Conservation (phyloP, 2,329 filamentous ascomycete genomes). For the Pyrenochaeta sp. region DNA sequence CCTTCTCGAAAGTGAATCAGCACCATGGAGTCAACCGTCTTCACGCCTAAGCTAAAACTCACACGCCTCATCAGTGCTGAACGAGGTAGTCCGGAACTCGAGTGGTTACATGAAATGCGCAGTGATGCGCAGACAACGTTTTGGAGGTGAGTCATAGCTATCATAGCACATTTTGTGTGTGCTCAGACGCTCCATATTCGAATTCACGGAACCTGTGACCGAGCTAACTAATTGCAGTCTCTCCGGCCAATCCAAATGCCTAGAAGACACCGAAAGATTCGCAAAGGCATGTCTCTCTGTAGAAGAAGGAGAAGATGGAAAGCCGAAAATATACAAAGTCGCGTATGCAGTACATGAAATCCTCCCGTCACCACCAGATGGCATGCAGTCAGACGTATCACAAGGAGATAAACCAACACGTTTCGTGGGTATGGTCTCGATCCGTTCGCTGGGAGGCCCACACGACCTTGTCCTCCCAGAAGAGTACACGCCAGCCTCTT, state of each 20-base stretch:
- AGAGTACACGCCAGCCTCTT: slow-evolving; percentile 17
- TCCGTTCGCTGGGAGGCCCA: slow-evolving; percentile 24
- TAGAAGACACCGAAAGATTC: slow-evolving; percentile 39
- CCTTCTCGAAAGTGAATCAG: background rate
- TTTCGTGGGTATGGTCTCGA: slow-evolving; percentile 36
- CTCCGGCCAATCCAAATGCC: slow-evolving; percentile 29
- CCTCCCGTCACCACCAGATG: slow-evolving; percentile 2
- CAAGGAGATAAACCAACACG: slow-evolving; percentile 1
- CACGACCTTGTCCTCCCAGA: slow-evolving; percentile 20
- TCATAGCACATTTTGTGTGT: background rate
- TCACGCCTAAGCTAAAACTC: slow-evolving; percentile 42
- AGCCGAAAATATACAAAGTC: slow-evolving; percentile 28
- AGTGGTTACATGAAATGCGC: slow-evolving; percentile 45
- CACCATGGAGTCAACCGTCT: slow-evolving; percentile 36
- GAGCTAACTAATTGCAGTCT: slow-evolving; percentile 29
- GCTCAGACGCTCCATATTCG: background rate
- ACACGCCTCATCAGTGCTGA: slow-evolving; percentile 40
- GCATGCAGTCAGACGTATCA: background rate
- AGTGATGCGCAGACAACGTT: slow-evolving; percentile 39
- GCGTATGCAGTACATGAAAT: slow-evolving; percentile 40
- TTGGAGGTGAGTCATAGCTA: slow-evolving; percentile 40
- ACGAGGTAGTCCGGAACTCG: slow-evolving; percentile 41
- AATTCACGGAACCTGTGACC: background rate
- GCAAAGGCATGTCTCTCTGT: slow-evolving; percentile 24
- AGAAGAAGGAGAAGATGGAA: slow-evolving; percentile 6